These are phyloP conservation scores for Cutaneotrichosporon arboriforme DNA, from an alignment of 1,284 basidiomycete genomes.

Conservation along the genomic window DNA sequence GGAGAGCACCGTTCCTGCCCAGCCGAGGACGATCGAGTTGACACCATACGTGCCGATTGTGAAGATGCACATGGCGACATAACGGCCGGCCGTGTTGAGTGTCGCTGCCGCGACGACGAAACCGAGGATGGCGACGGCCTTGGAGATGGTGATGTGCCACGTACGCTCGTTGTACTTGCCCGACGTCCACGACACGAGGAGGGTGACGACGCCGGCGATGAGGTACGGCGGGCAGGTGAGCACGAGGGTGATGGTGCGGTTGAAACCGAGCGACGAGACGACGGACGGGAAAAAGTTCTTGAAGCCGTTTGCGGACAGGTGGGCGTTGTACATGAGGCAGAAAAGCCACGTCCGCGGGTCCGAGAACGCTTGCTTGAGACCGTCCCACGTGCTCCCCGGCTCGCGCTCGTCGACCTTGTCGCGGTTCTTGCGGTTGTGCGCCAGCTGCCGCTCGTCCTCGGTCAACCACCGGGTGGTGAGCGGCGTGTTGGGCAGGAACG, in stretches of 20 bases:
- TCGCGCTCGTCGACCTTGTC: slow-evolving; percentile 28
- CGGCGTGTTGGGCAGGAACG: slow-evolving; percentile 17
- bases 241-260: slow-evolving; percentile 36
- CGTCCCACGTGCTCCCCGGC: slow-evolving; percentile 25
- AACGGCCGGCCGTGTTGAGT: slow-evolving; percentile 30
- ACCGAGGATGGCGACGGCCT: slow-evolving; percentile 27
- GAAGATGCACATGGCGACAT: slow-evolving; percentile 29
- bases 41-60: slow-evolving; percentile 31
- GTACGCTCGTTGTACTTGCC: slow-evolving; percentile 26
- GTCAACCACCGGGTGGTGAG: slow-evolving; percentile 18
- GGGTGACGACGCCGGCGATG: slow-evolving; percentile 21
- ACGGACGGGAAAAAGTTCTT: slow-evolving; percentile 36
- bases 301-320: slow-evolving; percentile 30
- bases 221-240: slow-evolving; percentile 46
- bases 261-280: slow-evolving; percentile 36
- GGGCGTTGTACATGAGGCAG: slow-evolving; percentile 26
- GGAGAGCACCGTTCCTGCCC: slow-evolving; percentile 29
- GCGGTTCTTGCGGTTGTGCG: slow-evolving; percentile 19
- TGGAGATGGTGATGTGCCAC: slow-evolving; percentile 28
- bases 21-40: slow-evolving; percentile 34
- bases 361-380: slow-evolving; percentile 30
- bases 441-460: slow-evolving; percentile 14
- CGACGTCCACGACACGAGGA: slow-evolving; percentile 25
- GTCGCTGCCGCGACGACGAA: slow-evolving; percentile 31
- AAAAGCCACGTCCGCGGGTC: slow-evolving; percentile 35